A percentile compares a stretch with the other conserved stretches of the same genome.
phyloP scores from a whole-genome alignment of 768 basidiomycete species.

The Mycena galopus region DNA sequence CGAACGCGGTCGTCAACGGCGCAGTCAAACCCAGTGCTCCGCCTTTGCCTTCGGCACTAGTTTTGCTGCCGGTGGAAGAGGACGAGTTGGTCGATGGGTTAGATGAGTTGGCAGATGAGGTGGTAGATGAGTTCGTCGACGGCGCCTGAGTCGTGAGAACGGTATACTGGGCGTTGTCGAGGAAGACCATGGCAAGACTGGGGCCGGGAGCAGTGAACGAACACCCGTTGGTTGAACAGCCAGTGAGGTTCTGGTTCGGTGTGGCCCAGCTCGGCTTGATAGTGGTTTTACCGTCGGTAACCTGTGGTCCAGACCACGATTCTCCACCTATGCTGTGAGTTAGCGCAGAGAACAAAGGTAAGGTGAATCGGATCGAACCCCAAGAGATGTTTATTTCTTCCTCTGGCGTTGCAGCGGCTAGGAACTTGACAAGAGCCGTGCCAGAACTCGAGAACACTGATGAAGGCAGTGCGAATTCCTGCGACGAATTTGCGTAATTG shows the following conservation, averaged over 20 bases:
- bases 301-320: conserved; percentile 55
- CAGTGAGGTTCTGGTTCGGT: conserved; percentile 48
- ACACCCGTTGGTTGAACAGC: conserved; percentile 59
- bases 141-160: background rate
- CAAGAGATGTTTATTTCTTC: conserved; percentile 71
- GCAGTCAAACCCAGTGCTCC: conserved; percentile 3
- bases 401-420: conserved; percentile 59
- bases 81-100: background rate
- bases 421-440: conserved; percentile 55
- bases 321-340: conserved; percentile 52
- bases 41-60: background rate
- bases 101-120: too few relatives aligned
- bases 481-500: conserved; percentile 62
- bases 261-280: conserved; percentile 50
- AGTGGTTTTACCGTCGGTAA: conserved; percentile 51
- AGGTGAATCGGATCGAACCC: conserved; percentile 42
- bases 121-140: background rate
- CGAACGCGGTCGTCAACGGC: conserved; percentile 1
- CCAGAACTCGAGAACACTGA: conserved; percentile 40
- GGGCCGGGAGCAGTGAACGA: conserved; percentile 61
- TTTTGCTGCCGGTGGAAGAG: too few relatives aligned
- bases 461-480: conserved; percentile 57
- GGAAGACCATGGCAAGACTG: conserved; percentile 62
- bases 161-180: conserved; percentile 24
- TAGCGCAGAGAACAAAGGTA: background rate